A percentile compares a stretch with the other conserved stretches of the same genome.
Evolutionary conservation across 345 rosid species (phyloP).

Genomic region (Abelmoschus esculentus): DNA sequence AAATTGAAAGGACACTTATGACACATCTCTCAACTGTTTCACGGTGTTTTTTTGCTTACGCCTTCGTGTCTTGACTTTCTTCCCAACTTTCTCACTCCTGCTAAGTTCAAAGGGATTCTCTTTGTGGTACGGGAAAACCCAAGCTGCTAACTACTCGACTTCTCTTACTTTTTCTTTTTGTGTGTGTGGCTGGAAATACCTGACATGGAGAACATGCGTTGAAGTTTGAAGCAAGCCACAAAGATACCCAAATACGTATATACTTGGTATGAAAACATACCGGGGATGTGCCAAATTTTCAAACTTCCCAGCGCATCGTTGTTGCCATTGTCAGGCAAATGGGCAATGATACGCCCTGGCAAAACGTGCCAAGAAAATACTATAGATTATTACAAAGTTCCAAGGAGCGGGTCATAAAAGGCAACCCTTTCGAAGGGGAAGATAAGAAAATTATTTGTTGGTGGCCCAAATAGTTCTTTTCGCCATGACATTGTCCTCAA

Average conservation of each 20-base stretch:
- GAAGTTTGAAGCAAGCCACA: not conserved
- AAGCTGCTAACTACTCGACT: not conserved
- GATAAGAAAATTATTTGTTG: not conserved
- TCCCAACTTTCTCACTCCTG: not conserved
- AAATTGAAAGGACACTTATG: not conserved
- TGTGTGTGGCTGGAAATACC: not conserved
- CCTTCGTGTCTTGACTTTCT: constrained; percentile 24
- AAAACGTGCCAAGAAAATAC: not conserved
- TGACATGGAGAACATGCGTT: not conserved
- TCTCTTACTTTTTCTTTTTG: not conserved
- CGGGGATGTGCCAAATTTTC: constrained; percentile 1
- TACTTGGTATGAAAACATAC: constrained; percentile 12
- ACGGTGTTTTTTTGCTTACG: constrained; percentile 14
- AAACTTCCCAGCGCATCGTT: constrained; percentile 22
- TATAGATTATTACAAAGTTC: not conserved
- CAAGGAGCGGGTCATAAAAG: not conserved
- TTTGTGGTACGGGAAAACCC: constrained; percentile 8
- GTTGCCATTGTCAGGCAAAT: constrained; percentile 13
- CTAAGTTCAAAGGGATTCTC: constrained; percentile 3
- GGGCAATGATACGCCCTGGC: not conserved
- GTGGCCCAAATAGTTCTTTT: not conserved
- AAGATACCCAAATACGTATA: constrained; percentile 1
- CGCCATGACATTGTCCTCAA: constrained; percentile 25
- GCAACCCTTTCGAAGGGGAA: not conserved
- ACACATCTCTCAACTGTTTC: constrained; percentile 13